phyloP scores from a whole-genome alignment of 768 basidiomycete species.

The Amanita molliuscula region DNA sequence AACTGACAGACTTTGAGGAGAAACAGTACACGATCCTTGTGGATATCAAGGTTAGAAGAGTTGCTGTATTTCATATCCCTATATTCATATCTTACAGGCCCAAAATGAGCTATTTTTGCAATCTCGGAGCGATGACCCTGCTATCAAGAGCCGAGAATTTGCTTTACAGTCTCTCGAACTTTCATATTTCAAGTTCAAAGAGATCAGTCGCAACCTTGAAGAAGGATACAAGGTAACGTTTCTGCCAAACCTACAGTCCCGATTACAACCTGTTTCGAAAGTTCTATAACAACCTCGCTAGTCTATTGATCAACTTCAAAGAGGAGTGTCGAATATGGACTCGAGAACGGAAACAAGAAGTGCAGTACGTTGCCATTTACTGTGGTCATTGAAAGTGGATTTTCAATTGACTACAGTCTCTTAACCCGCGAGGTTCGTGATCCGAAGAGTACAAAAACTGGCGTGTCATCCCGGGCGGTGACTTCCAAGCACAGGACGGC shows the following conservation, averaged over 20 bases:
- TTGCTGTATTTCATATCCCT: background rate
- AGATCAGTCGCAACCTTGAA: constrained; percentile 74
- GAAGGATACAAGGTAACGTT: constrained; percentile 73
- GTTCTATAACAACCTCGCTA: constrained; percentile 87
- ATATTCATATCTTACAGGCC: constrained; percentile 23
- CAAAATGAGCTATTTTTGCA: constrained; percentile 64
- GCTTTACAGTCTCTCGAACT: constrained; percentile 76
- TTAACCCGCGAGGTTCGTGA: constrained; percentile 21
- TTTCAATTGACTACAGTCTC: constrained; percentile 19
- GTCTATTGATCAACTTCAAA: constrained; percentile 63
- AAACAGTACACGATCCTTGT: constrained; percentile 59
- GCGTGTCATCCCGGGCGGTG: background rate
- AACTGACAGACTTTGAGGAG: constrained; percentile 38
- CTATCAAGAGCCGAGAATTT: constrained; percentile 70
- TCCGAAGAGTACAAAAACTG: background rate
- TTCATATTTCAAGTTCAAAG: constrained; percentile 81
- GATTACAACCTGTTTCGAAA: constrained; percentile 17
- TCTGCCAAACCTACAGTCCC: background rate
- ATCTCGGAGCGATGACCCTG: constrained; percentile 68
- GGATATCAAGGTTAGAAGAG: constrained; percentile 49
- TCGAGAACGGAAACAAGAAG: constrained; percentile 57
- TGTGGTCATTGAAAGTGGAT: background rate
- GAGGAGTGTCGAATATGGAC: constrained; percentile 72
- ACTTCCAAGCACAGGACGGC: constrained; percentile 13
- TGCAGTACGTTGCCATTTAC: constrained; percentile 41